Percentiles rank a stretch among this genome's conserved stretches.
phyloP scores from a whole-genome alignment of 768 basidiomycete genomes.

The Infundibulicybe gibba region DNA sequence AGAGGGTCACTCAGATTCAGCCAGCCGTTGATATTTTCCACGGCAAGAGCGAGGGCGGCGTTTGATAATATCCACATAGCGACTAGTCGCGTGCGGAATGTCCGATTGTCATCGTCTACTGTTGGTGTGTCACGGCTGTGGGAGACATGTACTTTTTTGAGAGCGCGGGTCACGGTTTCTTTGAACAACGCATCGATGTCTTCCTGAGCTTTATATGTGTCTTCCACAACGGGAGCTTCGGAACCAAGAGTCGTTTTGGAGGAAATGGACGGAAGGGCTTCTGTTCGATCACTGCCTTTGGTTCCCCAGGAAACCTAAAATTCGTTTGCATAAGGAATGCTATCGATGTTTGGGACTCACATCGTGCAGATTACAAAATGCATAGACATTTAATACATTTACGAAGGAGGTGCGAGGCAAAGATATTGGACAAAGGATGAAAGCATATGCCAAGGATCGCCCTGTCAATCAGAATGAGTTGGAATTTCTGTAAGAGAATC shows the following conservation, averaged over 20 bases:
- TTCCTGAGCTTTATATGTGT: conserved; percentile 66
- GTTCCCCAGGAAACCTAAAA: conserved; percentile 95
- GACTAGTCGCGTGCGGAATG: conserved; percentile 79
- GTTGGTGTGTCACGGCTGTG: conserved; percentile 62
- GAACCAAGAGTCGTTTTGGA: conserved; percentile 58
- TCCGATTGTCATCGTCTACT: conserved; percentile 78
- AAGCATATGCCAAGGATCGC: conserved; percentile 99
- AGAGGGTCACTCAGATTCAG: conserved; percentile 24
- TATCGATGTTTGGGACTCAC: background rate
- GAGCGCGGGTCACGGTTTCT: conserved; percentile 74
- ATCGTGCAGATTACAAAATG: conserved; percentile 34
- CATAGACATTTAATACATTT: conserved; percentile 89
- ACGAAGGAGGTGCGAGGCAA: conserved; percentile 94
- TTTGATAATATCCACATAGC: conserved; percentile 70
- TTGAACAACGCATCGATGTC: conserved; percentile 82
- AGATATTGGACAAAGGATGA: conserved; percentile 91
- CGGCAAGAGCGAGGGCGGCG: conserved; percentile 50
- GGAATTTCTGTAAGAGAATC: conserved; percentile 1
- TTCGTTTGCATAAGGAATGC: conserved; percentile 25
- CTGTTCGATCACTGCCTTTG: conserved; percentile 76
- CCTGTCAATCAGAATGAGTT: conserved; percentile 34
- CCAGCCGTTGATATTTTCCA: conserved; percentile 55
- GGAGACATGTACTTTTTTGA: conserved; percentile 52
- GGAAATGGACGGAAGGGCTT: conserved; percentile 70
- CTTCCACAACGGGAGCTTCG: conserved; percentile 67